These are phyloP conservation scores for Sporothrix pallida DNA, from an alignment of 2,329 filamentous ascomycete genomes.

Conservation along the genomic window DNA sequence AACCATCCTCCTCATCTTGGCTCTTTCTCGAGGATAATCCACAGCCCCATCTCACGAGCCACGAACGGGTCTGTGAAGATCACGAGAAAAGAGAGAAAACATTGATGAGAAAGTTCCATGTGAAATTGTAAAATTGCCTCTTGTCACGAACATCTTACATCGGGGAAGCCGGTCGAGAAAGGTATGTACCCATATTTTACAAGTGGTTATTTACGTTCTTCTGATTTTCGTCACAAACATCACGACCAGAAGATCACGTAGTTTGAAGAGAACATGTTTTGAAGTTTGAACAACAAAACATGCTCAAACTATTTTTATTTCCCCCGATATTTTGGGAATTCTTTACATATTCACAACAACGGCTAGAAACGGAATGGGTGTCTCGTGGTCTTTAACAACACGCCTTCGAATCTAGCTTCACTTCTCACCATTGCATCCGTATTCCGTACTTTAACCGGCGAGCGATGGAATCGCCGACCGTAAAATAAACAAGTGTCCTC, in stretches of 20 bases:
- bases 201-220: too few relatives aligned
- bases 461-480: neutral
- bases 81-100: neutral
- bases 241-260: constrained; percentile 6
- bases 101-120: neutral
- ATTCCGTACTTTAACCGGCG: constrained; percentile 3
- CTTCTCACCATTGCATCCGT: neutral
- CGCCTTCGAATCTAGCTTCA: too few relatives aligned
- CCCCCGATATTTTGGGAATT: too few relatives aligned
- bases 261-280: neutral
- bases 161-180: neutral
- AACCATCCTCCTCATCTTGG: constrained; percentile 20
- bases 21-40: neutral
- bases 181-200: too few relatives aligned
- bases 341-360: too few relatives aligned
- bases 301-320: neutral
- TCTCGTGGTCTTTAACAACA: too few relatives aligned
- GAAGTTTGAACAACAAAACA: neutral
- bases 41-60: neutral
- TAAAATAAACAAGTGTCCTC: neutral
- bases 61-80: neutral
- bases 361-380: too few relatives aligned
- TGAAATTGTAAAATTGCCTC: constrained; percentile 16
- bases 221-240: constrained; percentile 20
- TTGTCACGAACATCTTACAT: constrained; percentile 35